Evolutionary conservation across 2,329 filamentous ascomycete genomes (phyloP), one percentile per base, ranked within the genome.

Genomic region (Nothopassalora personata): DNA sequence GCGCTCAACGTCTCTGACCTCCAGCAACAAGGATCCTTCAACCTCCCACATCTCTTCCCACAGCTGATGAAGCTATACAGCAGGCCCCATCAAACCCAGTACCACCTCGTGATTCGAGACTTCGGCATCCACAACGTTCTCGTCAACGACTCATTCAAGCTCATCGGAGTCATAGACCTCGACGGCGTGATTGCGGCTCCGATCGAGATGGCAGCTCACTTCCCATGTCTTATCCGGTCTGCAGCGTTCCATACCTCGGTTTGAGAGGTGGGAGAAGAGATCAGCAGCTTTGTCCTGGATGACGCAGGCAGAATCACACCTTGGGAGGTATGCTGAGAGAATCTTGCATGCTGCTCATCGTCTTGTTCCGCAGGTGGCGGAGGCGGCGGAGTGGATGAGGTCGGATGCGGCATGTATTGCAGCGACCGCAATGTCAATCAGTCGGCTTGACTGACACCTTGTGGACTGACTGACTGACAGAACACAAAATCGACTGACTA

Each of bases 151-250:
- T 28, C 52, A 3, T 56, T 61, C 48, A 36, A 61, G 11, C 56
- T 61, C 39, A 33, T 61, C 6, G 59, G 47, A 15, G n/a, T 61
- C 9, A 58, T 61, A 13, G 59, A 56, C 45, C 28, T 61, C 34
- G 52, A 56, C 23, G 39, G 48, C 30, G 47, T 55, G 27, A 58
- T 61, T 39, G 46, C 48, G 1, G 59, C 59, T 8, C 52, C 59
- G 0, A 47, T 54, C 8, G 59, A 54, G 23, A 15, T 48, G 10
- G 59, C 53, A 5, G 59, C 55, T 6, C 55, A 58, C 11, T 33
- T 60, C 1, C 55, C 58, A 1, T n/a, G 5, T 27, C 1, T 15
- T 54, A 11, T 51, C 45, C 13, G 52, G 39, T 4, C 9, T 60
- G 10, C 5, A 48, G 6, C 33, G 50, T 18, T 51, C 46, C 4